These are phyloP conservation scores for Crotalaria pallida DNA, from an alignment of 306 rosid genomes.

Conservation along the genomic window DNA sequence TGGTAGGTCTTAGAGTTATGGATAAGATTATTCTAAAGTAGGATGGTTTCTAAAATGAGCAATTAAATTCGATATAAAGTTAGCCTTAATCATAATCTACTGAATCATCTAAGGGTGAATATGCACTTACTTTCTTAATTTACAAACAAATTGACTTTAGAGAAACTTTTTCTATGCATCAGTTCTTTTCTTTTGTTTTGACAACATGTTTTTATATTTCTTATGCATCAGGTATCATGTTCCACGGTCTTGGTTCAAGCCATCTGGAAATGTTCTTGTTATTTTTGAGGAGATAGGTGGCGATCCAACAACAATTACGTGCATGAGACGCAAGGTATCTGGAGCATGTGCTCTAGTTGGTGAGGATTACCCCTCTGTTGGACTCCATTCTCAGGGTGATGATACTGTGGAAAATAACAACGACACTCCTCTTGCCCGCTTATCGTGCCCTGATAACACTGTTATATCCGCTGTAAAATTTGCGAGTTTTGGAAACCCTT, in stretches of 20 bases:
- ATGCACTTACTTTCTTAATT: too few relatives aligned
- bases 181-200: not conserved
- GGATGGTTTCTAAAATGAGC: too few relatives aligned
- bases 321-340: slow-evolving; percentile 49
- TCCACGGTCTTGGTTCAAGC: slow-evolving; percentile 96
- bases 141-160: too few relatives aligned
- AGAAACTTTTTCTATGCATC: not conserved
- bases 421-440: slow-evolving; percentile 31
- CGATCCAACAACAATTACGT: slow-evolving; percentile 59
- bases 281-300: slow-evolving; percentile 92
- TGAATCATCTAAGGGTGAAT: too few relatives aligned
- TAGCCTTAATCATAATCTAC: too few relatives aligned
- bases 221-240: slow-evolving; percentile 74
- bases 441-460: slow-evolving; percentile 54
- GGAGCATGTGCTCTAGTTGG: slow-evolving; percentile 54
- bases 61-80: too few relatives aligned
- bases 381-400: slow-evolving; percentile 40
- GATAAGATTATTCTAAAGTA: too few relatives aligned
- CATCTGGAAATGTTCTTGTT: slow-evolving; percentile 74
- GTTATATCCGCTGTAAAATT: slow-evolving; percentile 49
- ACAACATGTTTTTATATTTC: not conserved
- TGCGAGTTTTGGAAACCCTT: slow-evolving; percentile 81
- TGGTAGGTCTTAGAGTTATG: not conserved
- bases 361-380: slow-evolving; percentile 54
- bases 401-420: slow-evolving; percentile 19